Conservation (phyloP, 768 basidiomycete species). For the Kwoniella sp. region DNA sequence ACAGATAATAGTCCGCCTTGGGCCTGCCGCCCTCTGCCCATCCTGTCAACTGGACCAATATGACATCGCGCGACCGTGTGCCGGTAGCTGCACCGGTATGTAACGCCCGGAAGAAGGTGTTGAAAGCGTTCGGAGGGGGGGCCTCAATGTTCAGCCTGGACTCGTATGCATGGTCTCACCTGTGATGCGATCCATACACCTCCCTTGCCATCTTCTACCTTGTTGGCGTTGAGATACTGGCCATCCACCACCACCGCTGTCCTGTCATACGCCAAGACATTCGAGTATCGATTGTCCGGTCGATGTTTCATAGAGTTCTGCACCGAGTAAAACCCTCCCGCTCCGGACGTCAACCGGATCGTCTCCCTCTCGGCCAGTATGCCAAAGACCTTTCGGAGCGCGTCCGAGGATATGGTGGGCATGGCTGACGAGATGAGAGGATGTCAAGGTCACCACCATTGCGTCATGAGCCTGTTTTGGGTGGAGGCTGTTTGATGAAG, state of each 20-base stretch:
- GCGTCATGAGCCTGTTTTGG: not conserved
- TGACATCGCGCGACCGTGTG: conserved; percentile 12
- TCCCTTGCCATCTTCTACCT: conserved; percentile 39
- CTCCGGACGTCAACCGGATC: not conserved
- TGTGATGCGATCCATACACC: conserved; percentile 48
- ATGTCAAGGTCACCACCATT: conserved; percentile 17
- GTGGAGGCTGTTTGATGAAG: too few relatives aligned
- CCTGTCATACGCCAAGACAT: conserved; percentile 47
- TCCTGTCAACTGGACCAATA: conserved; percentile 49
- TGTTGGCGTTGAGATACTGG: conserved; percentile 49
- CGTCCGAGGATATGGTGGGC: conserved; percentile 26
- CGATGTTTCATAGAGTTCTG: conserved; percentile 20
- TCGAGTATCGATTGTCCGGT: conserved; percentile 40
- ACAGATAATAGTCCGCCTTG: conserved; percentile 50
- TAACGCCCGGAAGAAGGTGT: conserved; percentile 41
- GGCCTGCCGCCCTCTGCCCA: conserved; percentile 36
- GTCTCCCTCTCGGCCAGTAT: conserved; percentile 11
- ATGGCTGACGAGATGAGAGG: conserved; percentile 35
- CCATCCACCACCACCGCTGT: conserved; percentile 38
- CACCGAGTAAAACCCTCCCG: conserved; percentile 35
- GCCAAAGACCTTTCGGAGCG: conserved; percentile 2
- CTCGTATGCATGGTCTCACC: too few relatives aligned
- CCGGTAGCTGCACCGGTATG: conserved; percentile 26
- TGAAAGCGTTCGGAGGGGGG: conserved; percentile 38
- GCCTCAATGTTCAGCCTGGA: too few relatives aligned